A percentile compares a stretch with the other conserved stretches of the same genome.
Evolutionary conservation across 2,329 filamentous ascomycete species (phyloP).

Genomic region (Xylaria sp.): DNA sequence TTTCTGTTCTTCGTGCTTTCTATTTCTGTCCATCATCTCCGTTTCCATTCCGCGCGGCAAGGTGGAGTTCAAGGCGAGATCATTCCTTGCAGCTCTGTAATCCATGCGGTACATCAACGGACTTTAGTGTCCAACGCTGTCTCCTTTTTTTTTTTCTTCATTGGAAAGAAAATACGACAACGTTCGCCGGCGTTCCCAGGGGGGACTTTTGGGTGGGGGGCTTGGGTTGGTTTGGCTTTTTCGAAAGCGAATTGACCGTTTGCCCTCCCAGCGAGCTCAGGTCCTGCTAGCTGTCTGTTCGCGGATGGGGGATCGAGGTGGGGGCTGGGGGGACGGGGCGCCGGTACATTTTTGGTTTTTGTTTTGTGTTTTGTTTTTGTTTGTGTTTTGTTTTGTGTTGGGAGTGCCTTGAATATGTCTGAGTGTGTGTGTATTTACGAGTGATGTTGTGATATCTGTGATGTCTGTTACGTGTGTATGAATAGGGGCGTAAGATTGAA

Average conservation of each 20-base stretch:
- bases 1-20: neutral
- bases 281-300: slow-evolving; percentile 36
- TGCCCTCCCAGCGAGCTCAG: slow-evolving; percentile 36
- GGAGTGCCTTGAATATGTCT: neutral
- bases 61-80: slow-evolving; percentile 73
- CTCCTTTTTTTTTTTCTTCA: slow-evolving; percentile 9
- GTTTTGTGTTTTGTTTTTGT: neutral
- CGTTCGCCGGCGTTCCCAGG: slow-evolving; percentile 29
- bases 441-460: no score
- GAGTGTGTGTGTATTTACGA: no score
- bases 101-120: slow-evolving; percentile 62
- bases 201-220: slow-evolving; percentile 24
- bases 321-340: slow-evolving; percentile 36
- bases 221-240: slow-evolving; percentile 32
- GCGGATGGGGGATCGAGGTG: slow-evolving; percentile 18
- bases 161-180: neutral
- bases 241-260: slow-evolving; percentile 38
- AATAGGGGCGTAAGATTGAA: no score
- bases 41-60: slow-evolving; percentile 55
- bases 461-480: no score
- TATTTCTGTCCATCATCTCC: slow-evolving; percentile 1
- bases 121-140: slow-evolving; percentile 17
- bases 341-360: slow-evolving; percentile 37
- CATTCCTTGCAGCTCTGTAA: slow-evolving; percentile 72
- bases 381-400: neutral